Base-by-base conservation (phyloP, 352 stramenopile genomes). In the Phytophthora sansomeana region DNA sequence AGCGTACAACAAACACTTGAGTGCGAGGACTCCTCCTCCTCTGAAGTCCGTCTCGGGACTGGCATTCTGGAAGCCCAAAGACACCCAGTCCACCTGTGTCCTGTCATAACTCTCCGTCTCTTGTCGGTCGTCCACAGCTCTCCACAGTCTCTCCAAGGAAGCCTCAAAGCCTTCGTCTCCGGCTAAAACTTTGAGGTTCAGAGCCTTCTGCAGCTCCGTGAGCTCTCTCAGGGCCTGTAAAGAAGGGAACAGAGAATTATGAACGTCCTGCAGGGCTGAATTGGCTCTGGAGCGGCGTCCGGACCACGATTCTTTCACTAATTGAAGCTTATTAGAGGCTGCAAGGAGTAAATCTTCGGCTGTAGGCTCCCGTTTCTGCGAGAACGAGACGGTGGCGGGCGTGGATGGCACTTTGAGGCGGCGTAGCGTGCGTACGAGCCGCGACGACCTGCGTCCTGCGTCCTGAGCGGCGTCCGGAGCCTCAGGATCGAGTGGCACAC, bases 41-140 rank as follows among this genome's bases (percentile, higher is more conserved):
- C 88, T 72, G 56, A 95, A 96, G 61, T 96, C 88, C 29, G 86
- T 92, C 72, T 94, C 85, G 0, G 88, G 88, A 58, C 86, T 92
- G 13, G 69, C 54, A 5, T 89, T 83, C 43, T 96, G 88, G 64
- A 96, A 95, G 13, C 86, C 88, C 24, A 96, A 75, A 29, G 75
- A 61, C 16, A 94, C 70, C 88, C 88, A 96, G 14, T 85, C 74
- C 8, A 90, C 83, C 7, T 63, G 68, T 1, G 74, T 49, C 7
- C 81, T 74, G 24, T 80, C 69, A 29, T 87, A 96, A 3, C 57
- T 30, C 6, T 67, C 63, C 9, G 53, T 11, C 13, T 54, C 29
- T 0, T 49, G 19, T 9, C 19, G 21, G 19, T 36, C 57, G 9
- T 53, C 7, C 9, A 92, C 77, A 5, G 71, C 80, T 48, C 77